Percentiles rank a stretch among this genome's conserved stretches.
Evolutionary conservation across 306 rosid species (phyloP).

Genomic region (Cucurbita moschata): DNA sequence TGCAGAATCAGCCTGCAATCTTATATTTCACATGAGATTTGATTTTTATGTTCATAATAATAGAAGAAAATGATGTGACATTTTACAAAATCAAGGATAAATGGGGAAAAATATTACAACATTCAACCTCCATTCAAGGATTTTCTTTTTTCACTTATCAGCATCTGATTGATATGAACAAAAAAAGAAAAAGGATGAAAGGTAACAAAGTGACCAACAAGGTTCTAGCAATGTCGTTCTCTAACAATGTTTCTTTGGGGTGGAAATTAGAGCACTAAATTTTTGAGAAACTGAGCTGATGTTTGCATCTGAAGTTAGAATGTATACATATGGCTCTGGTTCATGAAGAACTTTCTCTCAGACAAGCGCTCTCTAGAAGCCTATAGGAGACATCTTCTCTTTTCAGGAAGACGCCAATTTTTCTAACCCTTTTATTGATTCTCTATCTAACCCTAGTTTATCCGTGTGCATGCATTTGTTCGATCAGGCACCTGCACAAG

Average conservation of each 20-base stretch:
- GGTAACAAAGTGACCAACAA: not conserved
- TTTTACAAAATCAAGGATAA: not conserved
- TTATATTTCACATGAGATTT: not conserved
- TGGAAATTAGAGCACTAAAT: not conserved
- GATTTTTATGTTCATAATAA: not conserved
- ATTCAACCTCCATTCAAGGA: not conserved
- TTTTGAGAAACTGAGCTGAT: not conserved
- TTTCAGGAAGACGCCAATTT: not conserved
- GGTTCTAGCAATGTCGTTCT: not conserved
- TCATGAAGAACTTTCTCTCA: not conserved
- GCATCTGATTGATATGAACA: not conserved
- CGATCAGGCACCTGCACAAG: slow-evolving; percentile 92
- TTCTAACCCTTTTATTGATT: not conserved
- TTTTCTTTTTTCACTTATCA: not conserved
- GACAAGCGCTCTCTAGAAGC: not conserved
- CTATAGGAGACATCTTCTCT: too few species aligned
- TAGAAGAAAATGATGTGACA: not conserved
- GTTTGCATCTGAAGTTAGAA: not conserved
- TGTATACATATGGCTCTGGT: not conserved
- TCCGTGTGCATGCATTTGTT: too few species aligned
- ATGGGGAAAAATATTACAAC: not conserved
- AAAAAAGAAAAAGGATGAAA: not conserved
- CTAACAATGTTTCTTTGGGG: not conserved
- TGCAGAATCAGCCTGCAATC: too few species aligned
- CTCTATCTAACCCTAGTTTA: not conserved